phyloP scores from a whole-genome alignment of 768 basidiomycete species.

The Collybiopsis luxurians region DNA sequence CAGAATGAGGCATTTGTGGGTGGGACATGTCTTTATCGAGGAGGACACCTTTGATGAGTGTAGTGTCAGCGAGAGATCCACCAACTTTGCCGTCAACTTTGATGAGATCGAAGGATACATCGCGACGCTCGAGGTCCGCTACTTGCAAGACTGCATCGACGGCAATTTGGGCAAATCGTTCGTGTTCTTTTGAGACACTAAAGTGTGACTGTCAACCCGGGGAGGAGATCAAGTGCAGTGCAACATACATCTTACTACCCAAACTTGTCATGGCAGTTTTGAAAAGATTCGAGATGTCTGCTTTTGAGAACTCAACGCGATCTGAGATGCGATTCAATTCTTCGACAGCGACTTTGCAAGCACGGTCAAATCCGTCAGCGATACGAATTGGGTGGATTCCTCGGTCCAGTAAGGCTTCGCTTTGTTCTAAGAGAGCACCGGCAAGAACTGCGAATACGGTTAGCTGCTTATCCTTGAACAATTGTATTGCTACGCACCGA shows the following conservation, averaged over 20 bases:
- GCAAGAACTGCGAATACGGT: slow-evolving; percentile 68
- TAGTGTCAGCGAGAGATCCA: slow-evolving; percentile 92
- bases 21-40: slow-evolving; percentile 99
- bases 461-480: background rate
- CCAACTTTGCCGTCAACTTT: slow-evolving; percentile 99
- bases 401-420: slow-evolving; percentile 94
- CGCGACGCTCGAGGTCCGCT: slow-evolving; percentile 90
- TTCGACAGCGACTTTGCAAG: slow-evolving; percentile 86
- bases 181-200: slow-evolving; percentile 95
- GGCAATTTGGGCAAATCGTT: slow-evolving; percentile 95
- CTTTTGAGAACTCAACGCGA: slow-evolving; percentile 77
- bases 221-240: too few species aligned
- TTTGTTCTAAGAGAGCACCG: slow-evolving; percentile 95
- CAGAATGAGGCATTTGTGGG: slow-evolving; percentile 91
- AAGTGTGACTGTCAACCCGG: too few species aligned
- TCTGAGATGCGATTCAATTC: slow-evolving; percentile 92
- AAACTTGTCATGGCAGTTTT: slow-evolving; percentile 96
- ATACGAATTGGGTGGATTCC: slow-evolving; percentile 99
- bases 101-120: slow-evolving; percentile 97
- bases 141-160: slow-evolving; percentile 96
- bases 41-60: slow-evolving; percentile 94
- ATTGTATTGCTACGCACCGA: slow-evolving; percentile 60
- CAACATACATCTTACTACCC: slow-evolving; percentile 93
- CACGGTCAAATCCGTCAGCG: slow-evolving; percentile 97
- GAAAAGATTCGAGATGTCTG: slow-evolving; percentile 82